Conservation (phyloP, 2,329 filamentous ascomycete genomes). For the Harringtonia aguacate region DNA sequence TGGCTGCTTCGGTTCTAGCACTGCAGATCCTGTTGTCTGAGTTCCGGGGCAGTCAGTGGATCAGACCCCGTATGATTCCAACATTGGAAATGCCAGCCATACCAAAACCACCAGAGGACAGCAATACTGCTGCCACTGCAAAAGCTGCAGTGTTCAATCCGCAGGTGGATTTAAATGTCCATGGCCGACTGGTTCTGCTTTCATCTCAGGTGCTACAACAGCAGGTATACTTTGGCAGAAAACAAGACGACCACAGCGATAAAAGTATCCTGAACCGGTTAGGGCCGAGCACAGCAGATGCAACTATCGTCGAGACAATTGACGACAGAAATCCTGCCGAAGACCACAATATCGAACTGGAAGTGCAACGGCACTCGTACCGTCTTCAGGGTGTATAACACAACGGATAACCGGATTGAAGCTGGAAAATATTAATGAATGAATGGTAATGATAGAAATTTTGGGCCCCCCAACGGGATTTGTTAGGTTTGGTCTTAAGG, state of each 20-base stretch:
- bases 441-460: too few species aligned
- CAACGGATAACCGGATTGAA: too few species aligned
- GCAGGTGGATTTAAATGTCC: too few species aligned
- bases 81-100: conserved; percentile 3
- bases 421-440: too few species aligned
- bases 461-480: too few species aligned
- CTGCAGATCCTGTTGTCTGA: conserved; percentile 16
- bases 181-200: too few species aligned
- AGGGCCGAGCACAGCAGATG: not conserved
- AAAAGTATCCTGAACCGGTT: conserved; percentile 6
- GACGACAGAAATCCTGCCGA: not conserved
- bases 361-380: too few species aligned
- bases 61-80: not conserved
- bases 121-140: not conserved
- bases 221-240: too few species aligned
- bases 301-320: not conserved
- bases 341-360: not conserved
- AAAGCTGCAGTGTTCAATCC: not conserved
- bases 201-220: too few species aligned
- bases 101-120: not conserved
- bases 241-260: conserved; percentile 6
- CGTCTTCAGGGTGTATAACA: too few species aligned
- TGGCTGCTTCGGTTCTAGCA: conserved; percentile 19
- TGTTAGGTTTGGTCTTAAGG: too few species aligned
- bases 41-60: not conserved